These are phyloP conservation scores for Xylaria sp. DNA, from an alignment of 2,329 filamentous ascomycete genomes.

Conservation along the genomic window DNA sequence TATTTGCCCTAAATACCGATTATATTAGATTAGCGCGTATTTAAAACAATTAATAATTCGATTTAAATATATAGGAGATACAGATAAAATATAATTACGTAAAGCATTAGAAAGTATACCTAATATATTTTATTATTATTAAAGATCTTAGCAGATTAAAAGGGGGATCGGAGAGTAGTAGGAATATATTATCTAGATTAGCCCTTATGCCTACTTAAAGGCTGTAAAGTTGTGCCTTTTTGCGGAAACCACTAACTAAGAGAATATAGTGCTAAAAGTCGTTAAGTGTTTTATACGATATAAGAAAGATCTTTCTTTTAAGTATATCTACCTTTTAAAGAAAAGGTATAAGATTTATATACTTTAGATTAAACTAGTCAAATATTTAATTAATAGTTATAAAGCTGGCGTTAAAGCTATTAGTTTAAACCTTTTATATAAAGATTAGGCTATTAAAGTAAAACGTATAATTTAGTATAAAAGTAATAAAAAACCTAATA, in stretches of 20 bases:
- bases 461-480: conserved; percentile 9
- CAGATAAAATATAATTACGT: no score
- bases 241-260: not conserved
- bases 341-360: conserved; percentile 8
- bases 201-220: not conserved
- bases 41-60: no score
- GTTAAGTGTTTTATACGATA: conserved; percentile 11
- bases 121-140: not conserved
- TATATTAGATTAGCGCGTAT: no score
- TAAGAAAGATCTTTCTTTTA: conserved; percentile 1
- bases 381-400: conserved; percentile 4
- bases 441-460: conserved; percentile 5
- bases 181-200: conserved; percentile 1
- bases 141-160: not conserved
- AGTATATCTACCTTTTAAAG: not conserved
- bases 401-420: conserved; percentile 5
- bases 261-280: conserved; percentile 2
- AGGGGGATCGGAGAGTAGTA: not conserved
- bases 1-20: no score
- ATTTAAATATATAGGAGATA: no score
- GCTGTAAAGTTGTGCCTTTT: conserved; percentile 1
- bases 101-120: conserved; percentile 8
- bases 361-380: conserved; percentile 2
- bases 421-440: not conserved
- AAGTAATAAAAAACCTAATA: conserved; percentile 9